Base-by-base conservation (phyloP, 139 green algal genomes). In the Closterium sp. region DNA sequence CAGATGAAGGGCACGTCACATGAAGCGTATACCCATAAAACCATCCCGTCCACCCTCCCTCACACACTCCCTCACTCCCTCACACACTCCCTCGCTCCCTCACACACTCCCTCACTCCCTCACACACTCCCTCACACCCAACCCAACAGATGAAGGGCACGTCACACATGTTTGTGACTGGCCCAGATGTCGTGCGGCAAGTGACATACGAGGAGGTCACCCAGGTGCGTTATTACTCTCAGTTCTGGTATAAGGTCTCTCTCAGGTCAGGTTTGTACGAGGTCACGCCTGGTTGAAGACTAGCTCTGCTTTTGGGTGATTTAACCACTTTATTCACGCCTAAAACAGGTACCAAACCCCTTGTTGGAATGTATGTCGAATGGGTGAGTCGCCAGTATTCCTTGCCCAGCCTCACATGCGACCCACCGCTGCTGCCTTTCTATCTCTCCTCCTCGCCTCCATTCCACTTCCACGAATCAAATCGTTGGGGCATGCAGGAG, bases 141-240 rank as follows among this genome's bases (percentile, higher is more conserved):
- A 19, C 10, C 62, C 62, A 79, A 27, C 62, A 79, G 62, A 79
- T 79, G 62, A 79, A 79, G 62, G 62, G 62, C 62, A 79, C 62
- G 13, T 96, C 91, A 9, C 94, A 97, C 93, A 97, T 97, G 96
- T 97, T 97, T 86, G 88, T 97, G 10, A 97, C 96, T 0, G 96
- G 96, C 0, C 96, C 96, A 2, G 96, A 97, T 27, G 96, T 97
- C 4, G 94, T 97, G 7, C 93, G 91, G 89, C 84, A 42, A 62
- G 96, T 97, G 84, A 95, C 90, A 27, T 29, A 94, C 70, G 92
- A 95, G 86, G 91, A 92, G 42, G 62, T 95, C 45, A 94, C 92
- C 2, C 92, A 93, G 91, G 91, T 91, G 31, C 13, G 87, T 29
- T 85, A 70, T 89, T 27, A 27, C 31, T 2, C 13, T 22, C 10